These are phyloP conservation scores for Pseudomassariella vexata DNA, from an alignment of 2,329 filamentous ascomycete genomes.

Conservation along the genomic window DNA sequence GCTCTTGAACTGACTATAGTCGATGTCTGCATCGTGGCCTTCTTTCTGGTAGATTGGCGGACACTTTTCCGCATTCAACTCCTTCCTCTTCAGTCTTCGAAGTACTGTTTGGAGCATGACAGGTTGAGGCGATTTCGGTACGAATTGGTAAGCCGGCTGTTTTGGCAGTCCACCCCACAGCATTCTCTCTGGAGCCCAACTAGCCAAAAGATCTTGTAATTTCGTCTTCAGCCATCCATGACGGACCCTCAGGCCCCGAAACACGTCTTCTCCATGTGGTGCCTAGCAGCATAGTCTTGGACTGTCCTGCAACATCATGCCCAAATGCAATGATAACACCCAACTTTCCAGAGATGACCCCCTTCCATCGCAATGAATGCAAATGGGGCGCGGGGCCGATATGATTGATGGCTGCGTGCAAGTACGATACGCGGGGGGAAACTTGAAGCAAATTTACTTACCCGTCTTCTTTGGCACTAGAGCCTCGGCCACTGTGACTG, in stretches of 20 bases:
- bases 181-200: conserved; percentile 14
- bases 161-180: conserved; percentile 16
- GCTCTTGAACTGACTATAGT: conserved; percentile 27
- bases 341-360: too few relatives aligned
- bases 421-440: conserved; percentile 8
- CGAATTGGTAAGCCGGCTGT: conserved; percentile 18
- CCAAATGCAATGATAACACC: too few relatives aligned
- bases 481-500: conserved; percentile 36
- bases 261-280: conserved; percentile 2
- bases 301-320: not conserved
- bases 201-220: conserved; percentile 13
- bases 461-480: conserved; percentile 87
- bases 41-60: conserved; percentile 16
- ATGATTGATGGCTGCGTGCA: too few relatives aligned
- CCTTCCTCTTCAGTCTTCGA: conserved; percentile 17
- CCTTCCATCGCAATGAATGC: too few relatives aligned
- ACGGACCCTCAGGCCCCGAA: not conserved
- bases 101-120: conserved; percentile 16
- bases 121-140: conserved; percentile 16
- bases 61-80: conserved; percentile 7
- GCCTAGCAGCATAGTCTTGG: conserved; percentile 2
- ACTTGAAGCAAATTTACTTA: conserved; percentile 50
- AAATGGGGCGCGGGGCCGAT: too few relatives aligned
- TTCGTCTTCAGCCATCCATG: conserved; percentile 2
- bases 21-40: conserved; percentile 21